Evolutionary conservation across 2,329 filamentous ascomycete genomes (phyloP).

Genomic region (Epichloe elymi): DNA sequence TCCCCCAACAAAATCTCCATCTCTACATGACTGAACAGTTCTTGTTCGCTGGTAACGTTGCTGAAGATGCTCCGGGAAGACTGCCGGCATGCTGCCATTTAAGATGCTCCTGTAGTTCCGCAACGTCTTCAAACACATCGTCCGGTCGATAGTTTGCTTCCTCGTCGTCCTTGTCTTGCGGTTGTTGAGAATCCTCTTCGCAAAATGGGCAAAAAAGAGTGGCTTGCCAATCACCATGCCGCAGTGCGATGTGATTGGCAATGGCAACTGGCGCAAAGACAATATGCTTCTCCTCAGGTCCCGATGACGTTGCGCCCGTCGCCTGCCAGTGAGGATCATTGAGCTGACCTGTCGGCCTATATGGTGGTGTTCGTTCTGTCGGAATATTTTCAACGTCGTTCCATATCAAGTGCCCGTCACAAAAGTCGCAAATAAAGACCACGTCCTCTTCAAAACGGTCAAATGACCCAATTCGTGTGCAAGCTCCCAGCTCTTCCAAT

Average conservation of each 20-base stretch:
- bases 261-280: slow-evolving; percentile 45
- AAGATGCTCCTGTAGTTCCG: slow-evolving; percentile 38
- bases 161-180: no score
- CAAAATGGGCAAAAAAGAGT: slow-evolving; percentile 20
- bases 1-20: no score
- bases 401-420: slow-evolving; percentile 47
- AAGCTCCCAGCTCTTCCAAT: slow-evolving; percentile 36
- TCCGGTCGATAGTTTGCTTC: no score
- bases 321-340: slow-evolving; percentile 38
- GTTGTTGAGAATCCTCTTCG: no score
- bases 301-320: slow-evolving; percentile 27
- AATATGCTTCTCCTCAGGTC: slow-evolving; percentile 33
- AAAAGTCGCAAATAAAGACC: slow-evolving; percentile 48
- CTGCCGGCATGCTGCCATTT: slow-evolving; percentile 40
- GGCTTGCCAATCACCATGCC: slow-evolving; percentile 37
- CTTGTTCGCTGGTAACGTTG: slow-evolving; percentile 18
- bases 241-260: slow-evolving; percentile 41
- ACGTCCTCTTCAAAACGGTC: slow-evolving; percentile 42
- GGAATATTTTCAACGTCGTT: slow-evolving; percentile 41
- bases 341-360: slow-evolving; percentile 7
- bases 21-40: slow-evolving; percentile 34
- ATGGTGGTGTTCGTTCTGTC: slow-evolving; percentile 25
- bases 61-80: slow-evolving; percentile 22
- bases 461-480: slow-evolving; percentile 40
- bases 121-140: no score